Base-by-base conservation (phyloP, 2,329 filamentous ascomycete genomes). In the Alternaria longipes region DNA sequence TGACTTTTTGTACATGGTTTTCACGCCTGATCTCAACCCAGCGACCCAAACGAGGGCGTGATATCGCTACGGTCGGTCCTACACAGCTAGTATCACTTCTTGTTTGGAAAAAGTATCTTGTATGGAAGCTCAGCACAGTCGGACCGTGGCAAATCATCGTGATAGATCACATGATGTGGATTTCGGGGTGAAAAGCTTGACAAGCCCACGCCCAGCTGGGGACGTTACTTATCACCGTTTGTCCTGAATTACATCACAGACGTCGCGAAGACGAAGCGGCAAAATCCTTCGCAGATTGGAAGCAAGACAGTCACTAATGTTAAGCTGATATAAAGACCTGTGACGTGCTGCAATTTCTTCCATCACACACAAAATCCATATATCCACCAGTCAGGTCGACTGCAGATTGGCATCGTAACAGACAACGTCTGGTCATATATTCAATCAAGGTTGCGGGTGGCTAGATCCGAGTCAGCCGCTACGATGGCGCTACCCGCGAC, bases 181-280 rank as follows among this genome's bases (percentile, higher is more conserved):
- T 34, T 22, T 4, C 1, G 5, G 5, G 5, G 5, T 26, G 14
- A n/a, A n/a, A 0, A 0, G 8, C 30, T 26, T 18, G 0, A 7
- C 1, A 16, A 16, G 32, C 14, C 6, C 14, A 16, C 14, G 12
- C 14, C 0, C 12, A 36, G 32, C 32, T 14, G 32, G 12, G 12
- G 11, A 36, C 32, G 14, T 6, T 14, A 36, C 14, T 16, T 36
- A 36, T 16, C 12, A 36, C 12, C 12, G 3, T 14, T 16, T 16
- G 32, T 0, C 32, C 5, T 0, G 6, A 36, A 16, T 14, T 1
- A 36, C 0, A 6, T 36, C 5, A 0, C 12, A 36, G 0, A 7
- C 14, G 14, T 36, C 12, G 32, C 0, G 12, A 36, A 36, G 6
- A 5, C 16, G 32, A 1, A 36, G 32, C 14, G 12, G 32, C 32